Evolutionary conservation across 148 eudicot genomes (phyloP).

Genomic region (Heliosperma pusillum): DNA sequence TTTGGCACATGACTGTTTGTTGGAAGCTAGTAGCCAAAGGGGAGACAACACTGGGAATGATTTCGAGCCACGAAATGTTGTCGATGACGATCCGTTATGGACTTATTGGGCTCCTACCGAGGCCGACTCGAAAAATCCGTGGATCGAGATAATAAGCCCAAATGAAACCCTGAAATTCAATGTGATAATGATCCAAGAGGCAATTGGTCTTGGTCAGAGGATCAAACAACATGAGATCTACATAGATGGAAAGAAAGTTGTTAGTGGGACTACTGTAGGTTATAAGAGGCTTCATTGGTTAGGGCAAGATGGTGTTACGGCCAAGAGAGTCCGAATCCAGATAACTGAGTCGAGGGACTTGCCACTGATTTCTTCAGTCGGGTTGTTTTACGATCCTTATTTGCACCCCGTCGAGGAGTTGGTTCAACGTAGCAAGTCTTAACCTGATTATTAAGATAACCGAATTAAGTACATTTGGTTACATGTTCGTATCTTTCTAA

Average conservation of each 20-base stretch:
- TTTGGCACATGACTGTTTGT: conserved; percentile 42
- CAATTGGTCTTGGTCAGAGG: conserved; percentile 88
- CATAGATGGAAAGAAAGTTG: conserved; percentile 50
- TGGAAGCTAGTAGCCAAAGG: conserved; percentile 62
- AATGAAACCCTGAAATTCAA: conserved; percentile 46
- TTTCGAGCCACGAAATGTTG: conserved; percentile 58
- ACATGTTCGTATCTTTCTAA: not conserved
- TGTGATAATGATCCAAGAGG: conserved; percentile 80
- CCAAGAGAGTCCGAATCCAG: conserved; percentile 43
- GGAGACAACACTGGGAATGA: conserved; percentile 44
- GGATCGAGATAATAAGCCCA: conserved; percentile 55
- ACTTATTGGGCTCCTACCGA: conserved; percentile 86
- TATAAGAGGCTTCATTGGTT: conserved; percentile 84
- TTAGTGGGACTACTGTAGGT: conserved; percentile 66
- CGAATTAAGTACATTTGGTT: not conserved
- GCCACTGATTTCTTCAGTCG: conserved; percentile 80
- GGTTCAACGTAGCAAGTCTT: not conserved
- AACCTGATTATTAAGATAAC: not conserved
- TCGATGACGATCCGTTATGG: conserved; percentile 77
- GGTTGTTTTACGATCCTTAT: conserved; percentile 79
- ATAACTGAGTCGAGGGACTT: conserved; percentile 48
- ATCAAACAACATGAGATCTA: conserved; percentile 57
- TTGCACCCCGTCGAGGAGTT: conserved; percentile 37
- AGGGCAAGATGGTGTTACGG: conserved; percentile 39
- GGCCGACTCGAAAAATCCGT: conserved; percentile 27